Base-by-base conservation (phyloP, 441 rosid species). In the Raphanus hybrid region DNA sequence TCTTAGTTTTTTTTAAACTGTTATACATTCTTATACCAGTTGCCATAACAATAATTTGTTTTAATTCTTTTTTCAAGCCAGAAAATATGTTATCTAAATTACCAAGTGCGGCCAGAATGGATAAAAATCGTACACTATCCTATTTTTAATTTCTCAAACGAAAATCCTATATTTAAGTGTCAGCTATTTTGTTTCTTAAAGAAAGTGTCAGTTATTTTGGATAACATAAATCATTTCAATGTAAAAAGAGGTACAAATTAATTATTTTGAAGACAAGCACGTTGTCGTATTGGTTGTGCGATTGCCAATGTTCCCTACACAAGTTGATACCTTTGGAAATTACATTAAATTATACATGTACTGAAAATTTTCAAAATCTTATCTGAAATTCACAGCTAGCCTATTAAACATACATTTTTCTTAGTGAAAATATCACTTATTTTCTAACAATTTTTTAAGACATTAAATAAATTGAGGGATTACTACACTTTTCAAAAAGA, bases 231-330 rank as follows among this genome's bases (percentile, higher is more conserved):
- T 27, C 12, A 70, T 55, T 52, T 41, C 16, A 64, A 11, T 3
- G 27, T 57, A 70, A 10, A 62, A 76, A 54, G 59, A 34, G 45
- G 45, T 41, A 55, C 71, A 39, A 4, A 39, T 29, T 6, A 70
- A 76, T 64, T 11, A 16, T 76, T 55, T 41, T 12, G n/a, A 64
- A 70, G 18, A 70, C 71, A 77, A 43, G 71, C 71, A 9, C 8
- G 8, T 77, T 64, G 76, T 77, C 80, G 76, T 71, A 71, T 20
- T 10, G 61, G 35, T 77, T 41, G 41, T 71, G 80, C 67, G 1
- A 29, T 45, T 57, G 76, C 8, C 41, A 77, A 57, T 43, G 80
- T 77, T 77, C 59, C 71, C 39, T 71, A 37, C 66, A 29, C 80
- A 77, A 70, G 75, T 77, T 77, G 75, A 55, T 64, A 52, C 1